Evolutionary conservation across 1,284 basidiomycete species (phyloP).

Genomic region (Cerrena zonata): DNA sequence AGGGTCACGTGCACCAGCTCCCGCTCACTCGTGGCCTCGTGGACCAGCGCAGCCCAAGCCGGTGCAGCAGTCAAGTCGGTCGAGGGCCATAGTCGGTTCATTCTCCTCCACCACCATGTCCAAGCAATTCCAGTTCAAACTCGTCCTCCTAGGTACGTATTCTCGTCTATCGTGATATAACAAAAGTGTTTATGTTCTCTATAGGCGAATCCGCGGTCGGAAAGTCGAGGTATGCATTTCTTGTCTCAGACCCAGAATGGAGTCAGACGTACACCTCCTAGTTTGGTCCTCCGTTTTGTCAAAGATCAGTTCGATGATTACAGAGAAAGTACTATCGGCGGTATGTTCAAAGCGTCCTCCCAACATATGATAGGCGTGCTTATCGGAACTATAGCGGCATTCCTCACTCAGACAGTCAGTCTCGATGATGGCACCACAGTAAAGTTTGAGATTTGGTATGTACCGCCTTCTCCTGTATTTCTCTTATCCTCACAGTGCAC

Average conservation of each 20-base stretch:
- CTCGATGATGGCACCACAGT: constrained; percentile 86
- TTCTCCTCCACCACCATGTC: constrained; percentile 53
- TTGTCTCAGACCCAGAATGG: constrained; percentile 5
- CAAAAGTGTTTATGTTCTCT: too few relatives aligned
- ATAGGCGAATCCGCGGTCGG: constrained; percentile 94
- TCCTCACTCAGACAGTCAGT: constrained; percentile 91
- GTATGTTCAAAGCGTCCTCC: constrained; percentile 33
- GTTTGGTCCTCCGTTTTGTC: constrained; percentile 90
- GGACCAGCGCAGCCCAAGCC: constrained; percentile 12
- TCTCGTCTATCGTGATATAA: too few relatives aligned
- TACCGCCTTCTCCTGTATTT: constrained; percentile 10
- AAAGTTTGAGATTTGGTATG: constrained; percentile 96
- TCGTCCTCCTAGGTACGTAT: constrained; percentile 78
- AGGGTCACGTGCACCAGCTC: constrained; percentile 4
- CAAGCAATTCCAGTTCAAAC: constrained; percentile 83
- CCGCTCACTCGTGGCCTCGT: too few relatives aligned
- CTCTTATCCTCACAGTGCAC: constrained; percentile 1
- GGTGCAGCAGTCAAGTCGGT: constrained; percentile 15
- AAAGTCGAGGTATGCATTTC: constrained; percentile 72
- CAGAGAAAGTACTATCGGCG: constrained; percentile 84
- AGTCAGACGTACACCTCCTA: constrained; percentile 27
- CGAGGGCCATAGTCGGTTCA: constrained; percentile 14
- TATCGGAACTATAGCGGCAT: constrained; percentile 60
- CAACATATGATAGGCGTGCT: neutral
- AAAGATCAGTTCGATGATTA: constrained; percentile 98